These are phyloP conservation scores for Boletus huronensis DNA, from an alignment of 768 basidiomycete species.

Conservation along the genomic window DNA sequence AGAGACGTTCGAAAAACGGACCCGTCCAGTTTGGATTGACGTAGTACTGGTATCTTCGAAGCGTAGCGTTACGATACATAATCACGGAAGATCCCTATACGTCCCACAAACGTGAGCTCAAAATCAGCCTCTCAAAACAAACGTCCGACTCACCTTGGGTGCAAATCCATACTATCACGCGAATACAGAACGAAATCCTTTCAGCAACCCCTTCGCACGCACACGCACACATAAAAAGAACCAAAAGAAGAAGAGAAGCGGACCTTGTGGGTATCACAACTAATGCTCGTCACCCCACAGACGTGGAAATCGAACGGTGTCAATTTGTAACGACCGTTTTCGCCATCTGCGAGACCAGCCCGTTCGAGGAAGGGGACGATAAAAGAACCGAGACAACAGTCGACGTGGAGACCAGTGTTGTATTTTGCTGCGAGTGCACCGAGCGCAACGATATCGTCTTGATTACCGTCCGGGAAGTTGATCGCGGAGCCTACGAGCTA, in stretches of 20 bases:
- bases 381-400: conserved; percentile 93
- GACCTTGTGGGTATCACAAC: conserved; percentile 95
- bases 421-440: conserved; percentile 68
- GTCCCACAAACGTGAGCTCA: neutral
- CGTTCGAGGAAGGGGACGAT: conserved; percentile 89
- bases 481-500: conserved; percentile 83
- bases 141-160: conserved; percentile 60
- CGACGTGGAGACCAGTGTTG: conserved; percentile 87
- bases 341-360: conserved; percentile 63
- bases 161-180: conserved; percentile 79
- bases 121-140: neutral
- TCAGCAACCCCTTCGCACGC: neutral
- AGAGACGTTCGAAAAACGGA: conserved; percentile 23
- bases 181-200: neutral
- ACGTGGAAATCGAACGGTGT: conserved; percentile 88
- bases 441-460: conserved; percentile 82
- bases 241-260: neutral
- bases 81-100: conserved; percentile 84
- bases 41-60: conserved; percentile 84
- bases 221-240: neutral
- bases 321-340: conserved; percentile 51
- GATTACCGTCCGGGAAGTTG: conserved; percentile 83
- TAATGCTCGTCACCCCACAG: conserved; percentile 88
- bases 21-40: conserved; percentile 79
- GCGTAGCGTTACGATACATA: conserved; percentile 82